Evolutionary conservation across 148 eudicot species (phyloP), one percentile per base, ranked within the genome.

Genomic region (Vaccinium vitisidaea): DNA sequence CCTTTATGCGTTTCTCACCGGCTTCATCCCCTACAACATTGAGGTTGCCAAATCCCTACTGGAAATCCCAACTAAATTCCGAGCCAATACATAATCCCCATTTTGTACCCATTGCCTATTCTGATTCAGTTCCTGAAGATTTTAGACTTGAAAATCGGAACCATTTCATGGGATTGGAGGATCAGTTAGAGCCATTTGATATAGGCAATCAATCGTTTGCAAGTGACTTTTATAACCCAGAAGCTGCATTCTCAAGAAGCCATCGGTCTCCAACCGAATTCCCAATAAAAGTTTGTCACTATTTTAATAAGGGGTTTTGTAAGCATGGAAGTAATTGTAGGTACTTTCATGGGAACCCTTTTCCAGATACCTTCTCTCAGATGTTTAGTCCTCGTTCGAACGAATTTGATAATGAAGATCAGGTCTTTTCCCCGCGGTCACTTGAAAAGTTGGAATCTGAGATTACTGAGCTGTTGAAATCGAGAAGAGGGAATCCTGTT

Each of bases 251-350:
- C 49, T 75, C 92, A 63, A 87, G 88, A 43, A 85, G 83, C 77
- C 87, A 87, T n/a, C 75, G 85, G 53, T 86, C 91, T 82, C 85
- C 87, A 10, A 88, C 90, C 14, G 93, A 95, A n/a, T 86, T 91
- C 74, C 91, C 94, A 10, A 81, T 87, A 7, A 96, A 96, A 89
- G 85, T 86, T 43, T 96, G 99, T 85, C 97, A 91, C 84, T 96
- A 93, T 73, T 94, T 89, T 86, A 91, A 74, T 78, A 94, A 90
- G 84, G 99, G 99, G 12, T 91, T 85, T 67, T 94, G 99, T 75
- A 96, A 90, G 91, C 95, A 96, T 84, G 99, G 97, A 69, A 90
- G 80, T 78, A 92, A 84, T 46, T 96, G 99, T 80, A 88, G 97
- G 86, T 96, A 89, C 84, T 77, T 89, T 36, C 98, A 96, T 79